Base-by-base conservation (phyloP, 2,329 filamentous ascomycete genomes). In the Colletotrichum orbiculare region DNA sequence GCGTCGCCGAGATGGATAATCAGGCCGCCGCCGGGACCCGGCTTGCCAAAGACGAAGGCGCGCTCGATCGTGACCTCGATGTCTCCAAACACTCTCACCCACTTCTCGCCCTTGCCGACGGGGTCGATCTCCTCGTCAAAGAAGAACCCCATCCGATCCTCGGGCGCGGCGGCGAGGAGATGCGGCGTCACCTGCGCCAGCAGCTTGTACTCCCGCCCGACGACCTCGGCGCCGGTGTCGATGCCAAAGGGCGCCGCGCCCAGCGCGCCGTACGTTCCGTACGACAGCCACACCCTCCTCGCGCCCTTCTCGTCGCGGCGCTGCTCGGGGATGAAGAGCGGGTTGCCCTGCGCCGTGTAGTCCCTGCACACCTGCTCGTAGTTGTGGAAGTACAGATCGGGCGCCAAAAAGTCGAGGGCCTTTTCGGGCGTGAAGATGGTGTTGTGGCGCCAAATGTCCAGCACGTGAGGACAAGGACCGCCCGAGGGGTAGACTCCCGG, bases 291-390 rank as follows among this genome's bases (percentile, higher is more conserved):
- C 1, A 82, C 70, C 2, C 81, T 67, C 6, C 80, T 71, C 0
- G 79, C 76, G 6, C 81, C 81, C 35, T 78, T 74, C 41, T 82
- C 81, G 57, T 85, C 83, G 11, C 83, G 76, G 6, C 82, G 74
- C 68, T 85, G 83, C 72, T 85, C 83, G 0, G 83, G 83, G 42
- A 85, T 84, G 67, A 85, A 84, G 0, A 85, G 74, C 0, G 81
- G 76, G 66, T 84, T 79, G 10, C 73, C 71, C 4, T 76, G 72
- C 54, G 82, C 79, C 3, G 77, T 71, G 64, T 84, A 85, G 34
- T 79, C 76, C 10, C 68, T 69, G 60, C 83, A 85, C 0, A 80
- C 75, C 1, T 66, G 70, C 47, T 78, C 76, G 66, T 84, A 85
- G 42, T 83, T 77, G 66, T 83, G 79, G 15, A 84, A 77, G 66